Evolutionary conservation across 2,329 filamentous ascomycete species (phyloP).

Genomic region (Exophiala oligosperma): DNA sequence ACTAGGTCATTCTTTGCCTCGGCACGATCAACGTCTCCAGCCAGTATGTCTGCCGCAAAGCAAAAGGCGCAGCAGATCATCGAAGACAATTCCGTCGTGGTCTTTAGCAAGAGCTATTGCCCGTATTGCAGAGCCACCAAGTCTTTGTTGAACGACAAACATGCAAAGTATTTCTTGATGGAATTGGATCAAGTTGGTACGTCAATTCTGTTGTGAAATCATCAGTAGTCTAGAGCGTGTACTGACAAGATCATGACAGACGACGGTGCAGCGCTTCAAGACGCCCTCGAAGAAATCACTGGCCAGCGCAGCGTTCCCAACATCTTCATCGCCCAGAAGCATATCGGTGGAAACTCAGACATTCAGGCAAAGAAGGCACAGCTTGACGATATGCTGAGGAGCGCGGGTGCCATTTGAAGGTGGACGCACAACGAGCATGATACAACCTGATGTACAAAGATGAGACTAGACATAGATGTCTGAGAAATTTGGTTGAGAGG

Average conservation of each 20-base stretch:
- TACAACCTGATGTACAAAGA: not conserved
- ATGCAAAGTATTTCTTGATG: slow-evolving; percentile 71
- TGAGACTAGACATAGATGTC: not conserved
- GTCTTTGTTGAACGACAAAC: slow-evolving; percentile 65
- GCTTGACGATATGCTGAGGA: slow-evolving; percentile 64
- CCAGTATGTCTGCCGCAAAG: slow-evolving; percentile 79
- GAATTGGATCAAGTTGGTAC: slow-evolving; percentile 84
- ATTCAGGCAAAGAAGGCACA: slow-evolving; percentile 66
- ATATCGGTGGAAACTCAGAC: slow-evolving; percentile 96
- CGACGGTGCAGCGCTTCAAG: slow-evolving; percentile 80
- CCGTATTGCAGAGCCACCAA: slow-evolving; percentile 86
- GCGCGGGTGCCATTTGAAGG: slow-evolving; percentile 54
- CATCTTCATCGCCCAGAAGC: slow-evolving; percentile 86
- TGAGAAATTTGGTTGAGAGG: not conserved
- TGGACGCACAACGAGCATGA: not conserved
- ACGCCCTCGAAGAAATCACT: slow-evolving; percentile 76
- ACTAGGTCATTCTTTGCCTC: slow-evolving; percentile 63
- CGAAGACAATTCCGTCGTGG: slow-evolving; percentile 83
- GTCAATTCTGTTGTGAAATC: slow-evolving; percentile 40
- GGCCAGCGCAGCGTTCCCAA: slow-evolving; percentile 90
- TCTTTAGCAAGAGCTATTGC: slow-evolving; percentile 98
- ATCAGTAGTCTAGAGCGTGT: not conserved
- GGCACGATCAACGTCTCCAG: slow-evolving; percentile 51
- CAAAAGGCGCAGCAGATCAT: slow-evolving; percentile 83
- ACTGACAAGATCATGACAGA: slow-evolving; percentile 49